These are phyloP conservation scores for Termitomyces sp. DNA, from an alignment of 768 basidiomycete genomes.

Conservation along the genomic window DNA sequence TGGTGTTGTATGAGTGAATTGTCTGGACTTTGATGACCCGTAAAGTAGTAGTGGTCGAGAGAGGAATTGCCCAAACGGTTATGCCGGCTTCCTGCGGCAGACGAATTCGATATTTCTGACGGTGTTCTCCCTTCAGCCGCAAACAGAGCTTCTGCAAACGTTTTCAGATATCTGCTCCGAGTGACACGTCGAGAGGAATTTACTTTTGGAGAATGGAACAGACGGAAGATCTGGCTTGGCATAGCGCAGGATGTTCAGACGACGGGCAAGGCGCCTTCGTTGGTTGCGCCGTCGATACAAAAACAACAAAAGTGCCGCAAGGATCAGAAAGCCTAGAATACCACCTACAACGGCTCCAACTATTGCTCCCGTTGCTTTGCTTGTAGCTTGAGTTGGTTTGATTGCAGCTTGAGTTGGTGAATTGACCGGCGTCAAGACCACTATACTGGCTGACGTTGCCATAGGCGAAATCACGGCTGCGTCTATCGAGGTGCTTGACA, in stretches of 20 bases:
- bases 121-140: not conserved
- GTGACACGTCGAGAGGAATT: not conserved
- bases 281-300: not conserved
- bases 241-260: not conserved
- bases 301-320: not conserved
- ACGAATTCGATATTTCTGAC: not conserved
- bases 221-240: not conserved
- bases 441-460: not conserved
- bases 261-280: not conserved
- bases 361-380: not conserved
- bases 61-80: not conserved
- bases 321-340: not conserved
- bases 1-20: not conserved
- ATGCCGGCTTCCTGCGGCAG: not conserved
- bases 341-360: constrained; percentile 2
- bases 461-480: not conserved
- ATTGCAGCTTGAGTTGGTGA: not conserved
- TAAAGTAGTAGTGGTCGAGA: not conserved
- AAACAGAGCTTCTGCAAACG: not conserved
- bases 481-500: not conserved
- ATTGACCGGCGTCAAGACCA: no score
- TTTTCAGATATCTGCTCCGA: not conserved
- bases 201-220: not conserved
- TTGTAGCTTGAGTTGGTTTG: not conserved
- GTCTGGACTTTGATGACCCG: not conserved